Evolutionary conservation across 805 yeast species (phyloP).

Genomic region (Spathaspora arborariae): DNA sequence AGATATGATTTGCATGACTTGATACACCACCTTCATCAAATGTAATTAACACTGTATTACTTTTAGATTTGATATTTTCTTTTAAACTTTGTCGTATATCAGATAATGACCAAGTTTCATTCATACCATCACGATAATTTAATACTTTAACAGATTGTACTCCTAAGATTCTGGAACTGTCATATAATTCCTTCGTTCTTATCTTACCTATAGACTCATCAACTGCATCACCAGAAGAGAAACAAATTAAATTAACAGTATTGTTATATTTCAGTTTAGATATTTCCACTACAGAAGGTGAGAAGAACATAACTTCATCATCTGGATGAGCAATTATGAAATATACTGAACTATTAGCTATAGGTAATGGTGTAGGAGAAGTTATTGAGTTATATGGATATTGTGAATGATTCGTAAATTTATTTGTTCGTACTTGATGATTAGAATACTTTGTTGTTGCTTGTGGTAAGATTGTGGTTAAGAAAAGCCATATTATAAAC

Average conservation of each 20-base stretch:
- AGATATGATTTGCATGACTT: conserved; percentile 79
- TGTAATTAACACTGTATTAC: conserved; percentile 50
- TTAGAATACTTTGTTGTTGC: conserved; percentile 24
- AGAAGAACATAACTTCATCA: conserved; percentile 96
- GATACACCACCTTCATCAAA: conserved; percentile 86
- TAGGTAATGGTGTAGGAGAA: conserved; percentile 30
- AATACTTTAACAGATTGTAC: conserved; percentile 45
- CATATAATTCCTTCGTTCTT: conserved; percentile 56
- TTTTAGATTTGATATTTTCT: conserved; percentile 15
- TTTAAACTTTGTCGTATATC: conserved; percentile 39
- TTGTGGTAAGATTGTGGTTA: conserved; percentile 41
- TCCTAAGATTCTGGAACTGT: conserved; percentile 55
- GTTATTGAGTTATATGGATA: conserved; percentile 38
- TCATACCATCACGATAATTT: conserved; percentile 60
- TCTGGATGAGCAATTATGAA: conserved; percentile 92
- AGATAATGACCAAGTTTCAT: conserved; percentile 54
- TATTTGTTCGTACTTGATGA: conserved; percentile 22
- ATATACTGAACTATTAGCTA: conserved; percentile 36
- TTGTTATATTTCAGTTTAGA: conserved; percentile 47
- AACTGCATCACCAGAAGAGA: conserved; percentile 65
- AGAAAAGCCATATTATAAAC: conserved; percentile 33
- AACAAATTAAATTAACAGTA: conserved; percentile 56
- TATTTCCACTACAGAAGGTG: conserved; percentile 65
- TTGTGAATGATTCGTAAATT: conserved; percentile 15
- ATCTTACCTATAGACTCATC: conserved; percentile 67